Base-by-base conservation (phyloP, 805 yeast species). In the Suhomyces sp. region DNA sequence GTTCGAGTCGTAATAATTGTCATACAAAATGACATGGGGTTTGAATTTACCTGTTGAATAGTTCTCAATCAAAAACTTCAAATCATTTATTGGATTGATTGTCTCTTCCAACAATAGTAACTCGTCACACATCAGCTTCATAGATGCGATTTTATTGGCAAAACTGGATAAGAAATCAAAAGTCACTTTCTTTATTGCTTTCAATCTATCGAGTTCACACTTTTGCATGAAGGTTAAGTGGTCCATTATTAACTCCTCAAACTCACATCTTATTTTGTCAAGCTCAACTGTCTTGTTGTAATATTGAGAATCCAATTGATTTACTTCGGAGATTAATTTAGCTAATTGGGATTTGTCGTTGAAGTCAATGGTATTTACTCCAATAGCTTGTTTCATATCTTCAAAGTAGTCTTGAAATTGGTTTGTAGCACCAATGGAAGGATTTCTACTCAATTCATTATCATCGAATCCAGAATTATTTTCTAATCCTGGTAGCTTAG, bases 141-240 rank as follows among this genome's bases (percentile, higher is more conserved):
- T 69, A 2, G 80, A 72, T 4, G 84, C 76, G 35, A 85, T 76
- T 47, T 80, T 82, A 60, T 82, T 83, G 35, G 89, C 78, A 33
- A 87, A 74, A 2, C 86, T 77, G 0, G 89, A 82, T 20, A 87
- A 71, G 58, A 87, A 87, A 64, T 89, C 96, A 48, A 82, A 75
- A 9, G 87, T 79, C 1, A 85, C 92, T 53, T 87, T 85, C 65
- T 89, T 88, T 54, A 89, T 71, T 0, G 94, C 94, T 56, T 79
- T 77, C 53, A 87, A 73, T 56, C 97, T 78, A 68, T 89, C 96
- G 33, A 81, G 66, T 68, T 89, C 96, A 70, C 94, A 89, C 60
- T 84, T 80, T 64, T 89, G 93, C 88, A 89, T 83, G 64, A 86
- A 88, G 20, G 84, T 69, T 47, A 86, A 72, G 62, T 87, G 92